Evolutionary conservation across 2,329 filamentous ascomycete genomes (phyloP).

Genomic region (Akanthomyces uredinophilus): DNA sequence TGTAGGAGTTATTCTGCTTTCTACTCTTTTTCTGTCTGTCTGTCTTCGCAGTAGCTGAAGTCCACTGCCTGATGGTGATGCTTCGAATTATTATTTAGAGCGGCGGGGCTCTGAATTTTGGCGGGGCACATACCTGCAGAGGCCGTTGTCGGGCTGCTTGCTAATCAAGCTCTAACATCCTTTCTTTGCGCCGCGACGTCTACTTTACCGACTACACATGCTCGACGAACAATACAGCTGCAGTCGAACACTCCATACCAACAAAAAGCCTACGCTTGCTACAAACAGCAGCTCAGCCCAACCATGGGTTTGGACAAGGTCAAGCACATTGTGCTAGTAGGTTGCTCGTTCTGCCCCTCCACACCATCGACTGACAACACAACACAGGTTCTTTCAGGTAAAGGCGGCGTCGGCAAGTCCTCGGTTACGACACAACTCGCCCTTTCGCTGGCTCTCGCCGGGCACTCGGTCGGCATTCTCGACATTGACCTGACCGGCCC

Average conservation of each 20-base stretch:
- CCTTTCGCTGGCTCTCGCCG: constrained; percentile 77
- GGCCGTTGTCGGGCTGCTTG: constrained; percentile 7
- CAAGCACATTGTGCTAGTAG: constrained; percentile 71
- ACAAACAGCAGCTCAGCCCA: constrained; percentile 19
- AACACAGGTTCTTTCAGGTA: constrained; percentile 74
- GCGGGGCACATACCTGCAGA: constrained; percentile 2
- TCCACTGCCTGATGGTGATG: too few relatives aligned
- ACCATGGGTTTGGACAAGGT: constrained; percentile 48
- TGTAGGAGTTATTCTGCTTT: too few relatives aligned
- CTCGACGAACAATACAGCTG: background rate
- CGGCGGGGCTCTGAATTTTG: background rate
- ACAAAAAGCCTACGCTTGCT: background rate
- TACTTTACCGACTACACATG: background rate
- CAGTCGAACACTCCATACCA: background rate
- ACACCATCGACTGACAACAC: background rate
- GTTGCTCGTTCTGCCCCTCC: constrained; percentile 19
- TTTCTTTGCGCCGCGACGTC: background rate
- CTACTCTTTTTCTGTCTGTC: too few relatives aligned
- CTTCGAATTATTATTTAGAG: too few relatives aligned
- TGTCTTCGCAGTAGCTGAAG: too few relatives aligned
- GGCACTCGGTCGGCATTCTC: constrained; percentile 87
- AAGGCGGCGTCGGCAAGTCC: constrained; percentile 96
- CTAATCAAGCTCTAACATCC: background rate
- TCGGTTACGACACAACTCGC: constrained; percentile 96
- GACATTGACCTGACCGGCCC: constrained; percentile 95